Evolutionary conservation across 163 green algal species (phyloP).

Genomic region (Coccomyxa subellipsoidea): DNA sequence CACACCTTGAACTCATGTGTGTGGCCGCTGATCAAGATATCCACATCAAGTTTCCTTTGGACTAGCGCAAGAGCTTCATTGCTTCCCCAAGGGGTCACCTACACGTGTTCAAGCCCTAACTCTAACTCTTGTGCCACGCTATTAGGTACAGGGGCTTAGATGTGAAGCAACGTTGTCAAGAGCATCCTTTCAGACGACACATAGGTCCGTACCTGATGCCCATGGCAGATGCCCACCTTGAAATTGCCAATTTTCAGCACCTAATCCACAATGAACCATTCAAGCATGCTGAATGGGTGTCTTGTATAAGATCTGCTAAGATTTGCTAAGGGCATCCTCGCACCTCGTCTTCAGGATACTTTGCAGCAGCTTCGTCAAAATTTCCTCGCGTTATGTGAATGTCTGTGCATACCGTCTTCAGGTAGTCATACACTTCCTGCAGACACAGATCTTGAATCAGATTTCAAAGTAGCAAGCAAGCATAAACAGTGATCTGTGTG

Average conservation of each 20-base stretch:
- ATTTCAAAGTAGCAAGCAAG: background rate
- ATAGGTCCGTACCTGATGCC: constrained; percentile 68
- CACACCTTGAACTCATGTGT: constrained; percentile 81
- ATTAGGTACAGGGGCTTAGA: too few species aligned
- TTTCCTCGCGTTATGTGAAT: constrained; percentile 83
- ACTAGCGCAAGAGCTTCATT: constrained; percentile 70
- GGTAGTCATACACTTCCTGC: constrained; percentile 80
- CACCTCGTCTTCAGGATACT: constrained; percentile 61
- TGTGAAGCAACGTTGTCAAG: too few species aligned
- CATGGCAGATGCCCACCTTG: constrained; percentile 82
- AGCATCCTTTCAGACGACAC: background rate
- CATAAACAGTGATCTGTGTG: background rate
- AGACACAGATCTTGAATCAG: background rate
- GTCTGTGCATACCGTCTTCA: constrained; percentile 79
- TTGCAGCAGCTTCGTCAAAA: constrained; percentile 78
- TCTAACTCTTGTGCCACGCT: background rate
- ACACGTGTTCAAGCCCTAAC: background rate
- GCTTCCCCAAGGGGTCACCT: constrained; percentile 87
- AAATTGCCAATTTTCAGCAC: constrained; percentile 80
- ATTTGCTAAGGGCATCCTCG: background rate
- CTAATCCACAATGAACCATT: constrained; percentile 38
- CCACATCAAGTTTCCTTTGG: constrained; percentile 79
- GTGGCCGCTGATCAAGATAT: constrained; percentile 91
- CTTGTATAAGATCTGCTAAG: too few species aligned
- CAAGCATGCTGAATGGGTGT: background rate